Conservation (phyloP, 2,329 filamentous ascomycete genomes). For the Pseudogymnoascus sp. region DNA sequence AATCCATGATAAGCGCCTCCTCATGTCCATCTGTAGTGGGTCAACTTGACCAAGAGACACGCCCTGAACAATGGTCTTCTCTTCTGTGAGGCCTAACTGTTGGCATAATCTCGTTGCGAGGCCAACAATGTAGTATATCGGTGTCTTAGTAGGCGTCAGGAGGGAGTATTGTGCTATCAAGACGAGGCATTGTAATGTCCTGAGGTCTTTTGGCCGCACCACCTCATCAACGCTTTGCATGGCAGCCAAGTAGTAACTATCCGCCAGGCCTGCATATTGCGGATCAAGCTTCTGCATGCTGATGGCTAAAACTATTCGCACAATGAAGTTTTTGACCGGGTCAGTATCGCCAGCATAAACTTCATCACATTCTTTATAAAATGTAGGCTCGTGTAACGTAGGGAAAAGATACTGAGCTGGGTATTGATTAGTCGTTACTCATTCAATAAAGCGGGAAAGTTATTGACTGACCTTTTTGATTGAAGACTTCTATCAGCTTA, state of each 20-base stretch:
- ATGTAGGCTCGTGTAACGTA: slow-evolving; percentile 72
- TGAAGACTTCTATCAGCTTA: slow-evolving; percentile 74
- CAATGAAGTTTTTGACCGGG: slow-evolving; percentile 76
- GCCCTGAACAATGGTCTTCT: slow-evolving; percentile 70
- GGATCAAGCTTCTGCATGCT: slow-evolving; percentile 86
- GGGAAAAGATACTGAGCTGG: slow-evolving; percentile 83
- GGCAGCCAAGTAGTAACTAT: slow-evolving; percentile 89
- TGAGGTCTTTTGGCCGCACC: slow-evolving; percentile 79
- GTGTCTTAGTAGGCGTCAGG: slow-evolving; percentile 81
- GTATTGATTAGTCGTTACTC: slow-evolving; percentile 11
- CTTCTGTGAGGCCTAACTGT: slow-evolving; percentile 77
- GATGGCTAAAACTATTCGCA: slow-evolving; percentile 89
- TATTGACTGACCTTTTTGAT: slow-evolving; percentile 59
- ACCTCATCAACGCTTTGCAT: slow-evolving; percentile 76
- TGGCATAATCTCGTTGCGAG: slow-evolving; percentile 82
- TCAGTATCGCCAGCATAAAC: slow-evolving; percentile 71
- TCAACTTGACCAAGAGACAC: slow-evolving; percentile 49
- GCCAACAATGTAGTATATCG: slow-evolving; percentile 88
- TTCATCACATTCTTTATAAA: slow-evolving; percentile 66
- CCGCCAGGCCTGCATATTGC: slow-evolving; percentile 84
- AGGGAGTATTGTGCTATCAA: slow-evolving; percentile 88
- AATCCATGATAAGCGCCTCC: slow-evolving; percentile 79
- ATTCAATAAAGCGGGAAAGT: slow-evolving; percentile 11
- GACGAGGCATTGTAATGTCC: slow-evolving; percentile 80
- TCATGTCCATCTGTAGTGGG: slow-evolving; percentile 76